Base-by-base conservation (phyloP, 441 rosid species). In the Gossypium gossypioides region DNA sequence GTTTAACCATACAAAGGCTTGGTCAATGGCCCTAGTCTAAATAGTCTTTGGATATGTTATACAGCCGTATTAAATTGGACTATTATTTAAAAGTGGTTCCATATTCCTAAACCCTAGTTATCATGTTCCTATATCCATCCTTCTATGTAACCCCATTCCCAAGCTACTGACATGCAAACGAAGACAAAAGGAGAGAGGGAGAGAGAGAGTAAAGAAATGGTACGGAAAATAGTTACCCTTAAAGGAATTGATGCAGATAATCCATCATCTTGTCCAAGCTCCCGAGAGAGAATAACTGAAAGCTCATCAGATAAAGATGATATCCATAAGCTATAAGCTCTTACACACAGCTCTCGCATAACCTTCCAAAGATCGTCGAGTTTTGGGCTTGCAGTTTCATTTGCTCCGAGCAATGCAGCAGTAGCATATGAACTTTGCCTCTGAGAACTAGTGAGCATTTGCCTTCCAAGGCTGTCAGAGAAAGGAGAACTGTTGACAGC, bases 281-380 rank as follows among this genome's bases (percentile, higher is more conserved):
- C 89, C 64, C 72, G 76, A 34, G 88, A 83, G 69, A 96, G 90
- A 82, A 93, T 88, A 73, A 80, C 72, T 67, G 96, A 93, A 68
- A 96, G 92, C 87, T 89, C 96, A 80, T 86, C 77, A 48, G 93
- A 83, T 70, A 92, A 81, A 98, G 97, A 93, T 59, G 86, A 85
- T 80, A 93, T 91, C 99, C 99, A 93, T 84, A 96, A 81, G 64
- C 77, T 81, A 72, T 93, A 91, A 77, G 99, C 99, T 86, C 82
- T 89, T 71, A 90, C 84, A 84, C 92, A 89, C 69, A 93, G 82
- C 76, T 90, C 94, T 73, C 83, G 88, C 61, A 82, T 87, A 57
- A 77, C 81, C 81, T 52, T 82, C 64, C 75, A 76, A 74, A 96
- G 88, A 60, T 88, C 96, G 44, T 93, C 91, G 69, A 89, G 88